A percentile compares a stretch with the other conserved stretches of the same genome.
These are phyloP conservation scores for Stenogyne calaminthoides DNA, from an alignment of 305 asterid species.

Conservation along the genomic window DNA sequence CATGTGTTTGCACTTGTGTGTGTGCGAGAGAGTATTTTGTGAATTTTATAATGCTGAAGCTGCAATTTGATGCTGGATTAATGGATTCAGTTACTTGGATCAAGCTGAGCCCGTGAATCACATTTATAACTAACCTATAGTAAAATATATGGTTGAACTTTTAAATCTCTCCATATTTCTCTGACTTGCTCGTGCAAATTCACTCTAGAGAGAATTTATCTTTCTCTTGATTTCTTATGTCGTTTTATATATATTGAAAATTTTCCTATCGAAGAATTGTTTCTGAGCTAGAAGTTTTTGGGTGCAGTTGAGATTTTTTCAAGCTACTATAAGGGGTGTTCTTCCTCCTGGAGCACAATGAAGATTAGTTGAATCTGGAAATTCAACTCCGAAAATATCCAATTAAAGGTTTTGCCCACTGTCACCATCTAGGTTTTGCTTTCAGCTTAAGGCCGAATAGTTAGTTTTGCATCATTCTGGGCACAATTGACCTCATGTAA, in stretches of 20 bases:
- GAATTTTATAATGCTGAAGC: conserved; percentile 28
- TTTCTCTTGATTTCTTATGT: conserved; percentile 4
- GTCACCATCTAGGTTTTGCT: neutral
- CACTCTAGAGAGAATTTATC: neutral
- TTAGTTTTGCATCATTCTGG: neutral
- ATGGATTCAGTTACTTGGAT: conserved; percentile 33
- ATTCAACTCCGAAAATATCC: neutral
- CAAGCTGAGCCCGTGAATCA: conserved; percentile 19
- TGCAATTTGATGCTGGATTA: conserved; percentile 13
- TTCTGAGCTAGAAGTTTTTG: conserved; percentile 28
- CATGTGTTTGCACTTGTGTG: neutral
- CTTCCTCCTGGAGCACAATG: neutral
- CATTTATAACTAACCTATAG: conserved; percentile 25
- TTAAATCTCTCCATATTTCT: conserved; percentile 24
- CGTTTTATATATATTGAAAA: conserved; percentile 1
- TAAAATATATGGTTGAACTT: conserved; percentile 17
- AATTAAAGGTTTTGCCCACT: neutral
- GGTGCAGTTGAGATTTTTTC: conserved; percentile 14
- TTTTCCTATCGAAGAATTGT: conserved; percentile 20
- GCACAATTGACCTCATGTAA: neutral
- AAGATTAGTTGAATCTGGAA: conserved; percentile 20
- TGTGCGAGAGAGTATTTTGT: neutral
- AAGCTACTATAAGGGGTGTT: conserved; percentile 3
- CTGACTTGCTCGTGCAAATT: conserved; percentile 2
- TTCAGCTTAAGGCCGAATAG: neutral